phyloP scores from a whole-genome alignment of 768 basidiomycete genomes.

The Hypholoma fasciculare region DNA sequence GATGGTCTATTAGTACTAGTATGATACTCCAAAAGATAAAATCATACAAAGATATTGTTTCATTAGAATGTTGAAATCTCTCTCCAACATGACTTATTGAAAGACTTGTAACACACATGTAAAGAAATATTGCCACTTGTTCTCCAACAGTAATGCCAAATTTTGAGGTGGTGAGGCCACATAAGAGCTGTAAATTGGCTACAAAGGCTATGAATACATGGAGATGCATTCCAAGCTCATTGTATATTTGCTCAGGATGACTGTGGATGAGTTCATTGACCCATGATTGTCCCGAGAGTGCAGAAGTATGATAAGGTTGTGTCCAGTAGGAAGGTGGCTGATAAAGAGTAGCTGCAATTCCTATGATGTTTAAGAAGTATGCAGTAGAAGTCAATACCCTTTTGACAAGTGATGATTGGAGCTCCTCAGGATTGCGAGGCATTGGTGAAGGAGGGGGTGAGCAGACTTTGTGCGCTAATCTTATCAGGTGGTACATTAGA shows the following conservation, averaged over 20 bases:
- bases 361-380: no score
- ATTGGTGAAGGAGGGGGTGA: no score
- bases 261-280: constrained; percentile 20
- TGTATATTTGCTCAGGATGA: constrained; percentile 10
- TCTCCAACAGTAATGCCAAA: constrained; percentile 18
- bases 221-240: constrained; percentile 15
- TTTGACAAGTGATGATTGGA: no score
- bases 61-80: constrained; percentile 16
- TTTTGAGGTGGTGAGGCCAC: neutral
- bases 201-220: constrained; percentile 5
- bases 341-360: no score
- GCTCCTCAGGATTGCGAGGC: no score
- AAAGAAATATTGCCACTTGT: constrained; percentile 26
- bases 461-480: no score
- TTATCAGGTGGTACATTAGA: no score
- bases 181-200: neutral
- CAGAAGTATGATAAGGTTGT: constrained; percentile 19
- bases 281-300: constrained; percentile 12
- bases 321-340: no score
- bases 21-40: no score
- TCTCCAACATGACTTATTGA: constrained; percentile 11
- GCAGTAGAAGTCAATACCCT: no score
- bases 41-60: constrained; percentile 1
- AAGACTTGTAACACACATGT: constrained; percentile 19
- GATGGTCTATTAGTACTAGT: no score